phyloP scores from a whole-genome alignment of 2,329 filamentous ascomycete species.

The Fusarium pseudonygamai region DNA sequence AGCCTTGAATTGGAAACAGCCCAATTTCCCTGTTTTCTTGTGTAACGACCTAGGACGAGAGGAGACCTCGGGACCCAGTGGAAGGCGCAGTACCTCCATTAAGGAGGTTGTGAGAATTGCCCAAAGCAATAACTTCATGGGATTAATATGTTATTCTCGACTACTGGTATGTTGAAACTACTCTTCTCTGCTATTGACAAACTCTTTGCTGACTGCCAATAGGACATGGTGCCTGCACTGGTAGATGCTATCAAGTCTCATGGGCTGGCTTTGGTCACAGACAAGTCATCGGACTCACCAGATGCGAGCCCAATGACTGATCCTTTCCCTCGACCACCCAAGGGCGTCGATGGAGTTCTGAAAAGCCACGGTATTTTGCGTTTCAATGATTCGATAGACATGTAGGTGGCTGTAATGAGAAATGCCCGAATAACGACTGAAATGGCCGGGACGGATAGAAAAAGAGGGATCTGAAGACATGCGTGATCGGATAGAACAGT shows the following conservation, averaged over 20 bases:
- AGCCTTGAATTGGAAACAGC: slow-evolving; percentile 98
- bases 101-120: slow-evolving; percentile 95
- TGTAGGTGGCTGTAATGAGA: slow-evolving; percentile 50
- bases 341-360: slow-evolving; percentile 88
- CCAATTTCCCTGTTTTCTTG: slow-evolving; percentile 95
- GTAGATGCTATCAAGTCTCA: slow-evolving; percentile 95
- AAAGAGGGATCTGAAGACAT: slow-evolving; percentile 1
- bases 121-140: slow-evolving; percentile 98
- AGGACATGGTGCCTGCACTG: slow-evolving; percentile 94
- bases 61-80: slow-evolving; percentile 62
- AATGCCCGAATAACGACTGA: slow-evolving; percentile 29
- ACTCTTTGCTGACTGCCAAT: not conserved
- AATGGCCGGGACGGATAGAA: slow-evolving; percentile 29
- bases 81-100: slow-evolving; percentile 81
- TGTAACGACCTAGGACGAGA: slow-evolving; percentile 89
- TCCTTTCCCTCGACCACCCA: slow-evolving; percentile 70
- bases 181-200: too few relatives aligned
- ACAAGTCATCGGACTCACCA: slow-evolving; percentile 73
- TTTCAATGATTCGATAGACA: slow-evolving; percentile 92
- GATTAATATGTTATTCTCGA: slow-evolving; percentile 87
- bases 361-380: slow-evolving; percentile 86
- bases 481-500: slow-evolving; percentile 18
- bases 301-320: slow-evolving; percentile 54
- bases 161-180: slow-evolving; percentile 72
- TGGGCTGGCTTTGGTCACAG: slow-evolving; percentile 89